Evolutionary conservation across 1,284 basidiomycete species (phyloP).

Genomic region (Melampsora larici-populina): DNA sequence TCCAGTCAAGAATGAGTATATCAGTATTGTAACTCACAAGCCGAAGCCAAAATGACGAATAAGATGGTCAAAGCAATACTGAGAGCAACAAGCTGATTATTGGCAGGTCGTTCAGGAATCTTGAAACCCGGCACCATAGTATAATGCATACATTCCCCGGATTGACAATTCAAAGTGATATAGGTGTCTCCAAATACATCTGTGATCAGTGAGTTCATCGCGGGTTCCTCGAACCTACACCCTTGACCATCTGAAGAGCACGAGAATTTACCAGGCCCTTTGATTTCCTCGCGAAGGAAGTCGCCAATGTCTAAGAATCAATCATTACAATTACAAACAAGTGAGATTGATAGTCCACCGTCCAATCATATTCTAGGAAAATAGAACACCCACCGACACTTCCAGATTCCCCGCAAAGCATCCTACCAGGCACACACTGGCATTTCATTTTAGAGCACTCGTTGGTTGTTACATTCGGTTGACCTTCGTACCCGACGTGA

Average conservation of each 20-base stretch:
- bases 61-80: conserved; percentile 72
- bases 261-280: conserved; percentile 81
- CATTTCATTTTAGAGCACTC: conserved; percentile 79
- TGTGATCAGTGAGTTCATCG: conserved; percentile 91
- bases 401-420: conserved; percentile 92
- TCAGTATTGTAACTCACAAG: conserved; percentile 50
- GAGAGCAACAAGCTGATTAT: conserved; percentile 73
- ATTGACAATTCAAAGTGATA: conserved; percentile 80
- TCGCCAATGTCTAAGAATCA: conserved; percentile 75
- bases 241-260: conserved; percentile 66
- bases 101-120: conserved; percentile 75
- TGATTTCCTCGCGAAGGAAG: conserved; percentile 83
- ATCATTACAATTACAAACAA: background rate
- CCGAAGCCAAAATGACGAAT: conserved; percentile 58
- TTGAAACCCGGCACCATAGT: conserved; percentile 89
- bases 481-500: conserved; percentile 60
- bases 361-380: background rate
- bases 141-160: conserved; percentile 90
- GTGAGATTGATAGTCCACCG: background rate
- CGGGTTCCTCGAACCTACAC: conserved; percentile 89
- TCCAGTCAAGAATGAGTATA: background rate
- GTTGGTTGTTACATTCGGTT: conserved; percentile 69
- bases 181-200: conserved; percentile 87
- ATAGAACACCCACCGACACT: conserved; percentile 71
- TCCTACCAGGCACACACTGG: conserved; percentile 82